A percentile compares a stretch with the other conserved stretches of the same genome.
Conservation (phyloP, 2,329 filamentous ascomycete genomes). For the Leptodontidium sp. region DNA sequence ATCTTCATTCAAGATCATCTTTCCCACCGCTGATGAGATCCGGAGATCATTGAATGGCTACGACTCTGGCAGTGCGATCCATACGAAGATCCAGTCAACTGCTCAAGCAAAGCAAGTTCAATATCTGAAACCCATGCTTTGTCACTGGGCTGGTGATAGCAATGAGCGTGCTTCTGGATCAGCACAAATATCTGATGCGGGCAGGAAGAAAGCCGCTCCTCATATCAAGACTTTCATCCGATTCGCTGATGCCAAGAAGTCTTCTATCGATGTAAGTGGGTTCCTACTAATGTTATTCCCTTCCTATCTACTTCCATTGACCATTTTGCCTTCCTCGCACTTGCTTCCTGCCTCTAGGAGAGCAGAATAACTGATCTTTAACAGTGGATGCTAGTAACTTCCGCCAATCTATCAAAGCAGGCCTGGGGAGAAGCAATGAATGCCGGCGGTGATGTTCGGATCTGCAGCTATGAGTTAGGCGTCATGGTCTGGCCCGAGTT, state of each 20-base stretch:
- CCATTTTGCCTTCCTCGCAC: too few species aligned
- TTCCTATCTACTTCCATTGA: too few species aligned
- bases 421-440: slow-evolving; percentile 79
- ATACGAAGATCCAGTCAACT: slow-evolving; percentile 76
- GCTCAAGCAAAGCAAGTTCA: slow-evolving; percentile 77
- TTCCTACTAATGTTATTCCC: not conserved
- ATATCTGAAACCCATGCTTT: slow-evolving; percentile 74
- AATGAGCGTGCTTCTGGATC: slow-evolving; percentile 31
- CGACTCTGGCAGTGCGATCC: slow-evolving; percentile 78
- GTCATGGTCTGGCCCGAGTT: slow-evolving; percentile 82
- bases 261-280: slow-evolving; percentile 28
- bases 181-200: slow-evolving; percentile 55
- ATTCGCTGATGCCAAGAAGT: slow-evolving; percentile 51
- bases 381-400: slow-evolving; percentile 82
- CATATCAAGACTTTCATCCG: slow-evolving; percentile 92
- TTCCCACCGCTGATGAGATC: slow-evolving; percentile 83
- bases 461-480: slow-evolving; percentile 85
- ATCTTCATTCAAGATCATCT: slow-evolving; percentile 75
- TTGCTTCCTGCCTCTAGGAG: too few species aligned
- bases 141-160: slow-evolving; percentile 77
- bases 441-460: slow-evolving; percentile 66
- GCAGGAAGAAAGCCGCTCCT: slow-evolving; percentile 75
- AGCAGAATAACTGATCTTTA: not conserved
- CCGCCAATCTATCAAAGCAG: slow-evolving; percentile 90
- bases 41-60: slow-evolving; percentile 81